Percentiles rank a stretch among this genome's conserved stretches.
Conservation (phyloP, 208 protist species). For the Leishmania gerbilli region DNA sequence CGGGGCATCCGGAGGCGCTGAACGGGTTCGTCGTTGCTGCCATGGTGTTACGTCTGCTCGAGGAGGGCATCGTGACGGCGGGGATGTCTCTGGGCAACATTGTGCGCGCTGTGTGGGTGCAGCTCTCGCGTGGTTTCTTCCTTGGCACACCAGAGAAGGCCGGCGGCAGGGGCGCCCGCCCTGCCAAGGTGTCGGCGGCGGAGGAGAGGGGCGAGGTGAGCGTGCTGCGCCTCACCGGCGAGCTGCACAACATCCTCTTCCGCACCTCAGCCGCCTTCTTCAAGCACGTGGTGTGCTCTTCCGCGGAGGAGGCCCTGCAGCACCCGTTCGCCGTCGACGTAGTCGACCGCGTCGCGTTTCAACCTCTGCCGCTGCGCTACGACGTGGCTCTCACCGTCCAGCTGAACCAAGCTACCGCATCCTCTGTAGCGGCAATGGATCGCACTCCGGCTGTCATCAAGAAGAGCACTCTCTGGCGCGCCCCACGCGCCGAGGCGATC, state of each 20-base stretch:
- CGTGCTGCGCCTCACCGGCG: conserved; percentile 66
- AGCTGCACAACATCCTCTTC: conserved; percentile 82
- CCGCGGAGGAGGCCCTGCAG: conserved; percentile 74
- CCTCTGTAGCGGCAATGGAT: conserved; percentile 10
- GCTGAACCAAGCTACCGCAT: conserved; percentile 10
- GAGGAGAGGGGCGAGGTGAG: conserved; percentile 63
- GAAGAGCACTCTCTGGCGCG: conserved; percentile 18
- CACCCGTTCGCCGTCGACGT: conserved; percentile 50
- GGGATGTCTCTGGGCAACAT: conserved; percentile 81
- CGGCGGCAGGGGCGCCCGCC: conserved; percentile 1
- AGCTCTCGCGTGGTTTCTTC: conserved; percentile 68
- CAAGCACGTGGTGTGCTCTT: conserved; percentile 50
- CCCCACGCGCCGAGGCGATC: conserved; percentile 23
- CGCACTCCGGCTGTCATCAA: conserved; percentile 17
- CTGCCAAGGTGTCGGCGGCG: conserved; percentile 30
- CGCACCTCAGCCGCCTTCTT: conserved; percentile 71
- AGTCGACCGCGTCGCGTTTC: conserved; percentile 54
- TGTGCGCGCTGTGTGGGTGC: conserved; percentile 77
- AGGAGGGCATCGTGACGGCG: conserved; percentile 71
- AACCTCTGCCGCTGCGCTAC: conserved; percentile 64
- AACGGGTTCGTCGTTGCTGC: conserved; percentile 80
- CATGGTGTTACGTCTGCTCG: conserved; percentile 66
- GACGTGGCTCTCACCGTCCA: conserved; percentile 57
- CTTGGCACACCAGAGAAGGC: not conserved
- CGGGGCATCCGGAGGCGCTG: conserved; percentile 70